Evolutionary conservation across 306 rosid genomes (phyloP).

Genomic region (Cucumis cinereus): DNA sequence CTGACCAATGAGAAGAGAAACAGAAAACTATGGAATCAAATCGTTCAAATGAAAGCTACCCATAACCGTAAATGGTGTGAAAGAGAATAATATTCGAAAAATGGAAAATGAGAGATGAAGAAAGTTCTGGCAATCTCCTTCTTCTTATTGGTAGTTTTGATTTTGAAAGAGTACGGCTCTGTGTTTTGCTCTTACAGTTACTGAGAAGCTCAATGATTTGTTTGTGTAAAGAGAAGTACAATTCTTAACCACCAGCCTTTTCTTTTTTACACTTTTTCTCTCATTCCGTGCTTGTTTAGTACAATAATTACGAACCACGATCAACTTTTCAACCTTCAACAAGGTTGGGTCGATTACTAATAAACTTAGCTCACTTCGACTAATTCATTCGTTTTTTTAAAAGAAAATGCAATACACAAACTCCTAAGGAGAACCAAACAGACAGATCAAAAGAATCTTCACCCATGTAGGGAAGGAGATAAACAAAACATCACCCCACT

Average conservation of each 20-base stretch:
- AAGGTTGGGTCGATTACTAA: too few relatives aligned
- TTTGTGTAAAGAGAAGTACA: neutral
- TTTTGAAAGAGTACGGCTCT: neutral
- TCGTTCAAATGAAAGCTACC: constrained; percentile 1
- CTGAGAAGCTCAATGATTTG: neutral
- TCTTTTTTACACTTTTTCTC: too few relatives aligned
- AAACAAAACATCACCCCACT: too few relatives aligned
- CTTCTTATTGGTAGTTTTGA: neutral
- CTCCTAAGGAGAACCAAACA: too few relatives aligned
- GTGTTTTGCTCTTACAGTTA: neutral
- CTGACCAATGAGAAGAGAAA: neutral
- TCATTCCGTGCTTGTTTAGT: too few relatives aligned
- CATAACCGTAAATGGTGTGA: neutral
- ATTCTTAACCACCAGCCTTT: neutral
- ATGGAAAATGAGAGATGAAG: neutral
- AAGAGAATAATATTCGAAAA: neutral
- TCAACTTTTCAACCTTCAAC: too few relatives aligned
- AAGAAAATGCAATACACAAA: too few relatives aligned
- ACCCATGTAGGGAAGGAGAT: too few relatives aligned
- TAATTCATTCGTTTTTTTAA: too few relatives aligned
- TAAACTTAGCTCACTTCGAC: too few relatives aligned
- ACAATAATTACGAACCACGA: too few relatives aligned
- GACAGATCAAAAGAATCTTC: too few relatives aligned
- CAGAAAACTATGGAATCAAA: neutral
- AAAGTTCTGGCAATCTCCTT: neutral